These are phyloP conservation scores for Cladophialophora chaetospira DNA, from an alignment of 2,329 filamentous ascomycete species.

Conservation along the genomic window DNA sequence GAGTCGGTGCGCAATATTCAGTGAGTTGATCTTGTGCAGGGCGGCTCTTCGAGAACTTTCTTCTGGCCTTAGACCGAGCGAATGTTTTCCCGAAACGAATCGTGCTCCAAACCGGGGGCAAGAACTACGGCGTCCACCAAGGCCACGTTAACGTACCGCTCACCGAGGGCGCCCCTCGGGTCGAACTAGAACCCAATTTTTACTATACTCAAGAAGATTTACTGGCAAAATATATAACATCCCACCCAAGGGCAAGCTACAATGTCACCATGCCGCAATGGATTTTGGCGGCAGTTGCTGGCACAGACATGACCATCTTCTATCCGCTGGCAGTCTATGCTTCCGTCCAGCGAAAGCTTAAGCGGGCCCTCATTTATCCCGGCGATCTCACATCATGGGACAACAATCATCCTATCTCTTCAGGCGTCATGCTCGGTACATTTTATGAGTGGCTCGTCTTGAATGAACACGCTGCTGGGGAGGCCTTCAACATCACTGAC, in stretches of 20 bases:
- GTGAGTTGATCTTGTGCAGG: slow-evolving; percentile 3
- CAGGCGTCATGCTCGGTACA: slow-evolving; percentile 9
- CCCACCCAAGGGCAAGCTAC: slow-evolving; percentile 42
- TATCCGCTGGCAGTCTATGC: slow-evolving; percentile 23
- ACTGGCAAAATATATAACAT: slow-evolving; percentile 45
- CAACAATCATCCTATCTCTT: slow-evolving; percentile 17
- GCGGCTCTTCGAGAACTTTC: slow-evolving; percentile 51
- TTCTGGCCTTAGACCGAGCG: slow-evolving; percentile 46
- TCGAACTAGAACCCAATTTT: slow-evolving; percentile 53
- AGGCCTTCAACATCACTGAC: slow-evolving; percentile 38
- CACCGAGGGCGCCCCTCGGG: slow-evolving; percentile 49
- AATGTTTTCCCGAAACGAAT: slow-evolving; percentile 49
- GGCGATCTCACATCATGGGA: slow-evolving; percentile 19
- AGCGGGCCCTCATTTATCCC: slow-evolving; percentile 13
- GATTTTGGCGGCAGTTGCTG: slow-evolving; percentile 44
- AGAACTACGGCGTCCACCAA: slow-evolving; percentile 55
- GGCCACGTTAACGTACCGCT: slow-evolving; percentile 48
- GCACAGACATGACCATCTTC: slow-evolving; percentile 24
- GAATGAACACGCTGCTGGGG: slow-evolving; percentile 30
- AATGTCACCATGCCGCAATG: slow-evolving; percentile 52
- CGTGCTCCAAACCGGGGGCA: slow-evolving; percentile 55
- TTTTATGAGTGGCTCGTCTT: slow-evolving; percentile 38
- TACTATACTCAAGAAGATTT: slow-evolving; percentile 58
- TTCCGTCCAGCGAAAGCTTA: slow-evolving; percentile 16
- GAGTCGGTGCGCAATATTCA: slow-evolving; percentile 22